Percentiles rank a stretch among this genome's conserved stretches.
Conservation (phyloP, 1,284 basidiomycete species). For the Ganoderma lingzhi region DNA sequence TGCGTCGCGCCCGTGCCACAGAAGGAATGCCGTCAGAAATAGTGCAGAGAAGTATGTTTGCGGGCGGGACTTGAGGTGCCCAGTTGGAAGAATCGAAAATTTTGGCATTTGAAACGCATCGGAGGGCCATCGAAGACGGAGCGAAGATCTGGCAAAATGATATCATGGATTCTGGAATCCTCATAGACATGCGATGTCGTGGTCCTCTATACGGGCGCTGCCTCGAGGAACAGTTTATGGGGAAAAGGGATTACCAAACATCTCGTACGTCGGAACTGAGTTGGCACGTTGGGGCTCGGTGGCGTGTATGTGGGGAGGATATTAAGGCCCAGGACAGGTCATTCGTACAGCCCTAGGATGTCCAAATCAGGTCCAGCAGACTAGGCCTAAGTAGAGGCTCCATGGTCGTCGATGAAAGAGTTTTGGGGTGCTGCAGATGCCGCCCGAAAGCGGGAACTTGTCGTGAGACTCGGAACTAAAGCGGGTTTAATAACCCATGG, state of each 20-base stretch:
- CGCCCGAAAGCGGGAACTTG: not conserved
- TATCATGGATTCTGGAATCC: not conserved
- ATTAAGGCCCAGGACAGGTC: not conserved
- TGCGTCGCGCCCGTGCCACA: not conserved
- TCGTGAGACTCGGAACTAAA: not conserved
- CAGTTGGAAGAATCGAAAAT: not conserved
- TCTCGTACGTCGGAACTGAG: not conserved
- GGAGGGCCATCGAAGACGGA: not conserved
- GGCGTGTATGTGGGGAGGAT: not conserved
- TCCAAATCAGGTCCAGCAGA: not conserved
- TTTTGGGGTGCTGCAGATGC: not conserved
- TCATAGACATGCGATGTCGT: not conserved
- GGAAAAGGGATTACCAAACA: not conserved
- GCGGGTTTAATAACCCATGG: not conserved
- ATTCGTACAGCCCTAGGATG: not conserved
- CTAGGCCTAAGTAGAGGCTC: not conserved
- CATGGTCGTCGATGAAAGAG: not conserved
- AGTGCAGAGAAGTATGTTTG: not conserved
- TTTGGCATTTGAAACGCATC: not conserved
- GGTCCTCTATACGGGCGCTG: not conserved
- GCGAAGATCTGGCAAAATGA: not conserved
- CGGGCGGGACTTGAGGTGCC: not conserved
- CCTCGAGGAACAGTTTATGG: not conserved
- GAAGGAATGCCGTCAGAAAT: not conserved
- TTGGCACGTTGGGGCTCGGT: not conserved